Evolutionary conservation across 2,329 filamentous ascomycete genomes (phyloP).

Genomic region (Trichoderma asperellum): DNA sequence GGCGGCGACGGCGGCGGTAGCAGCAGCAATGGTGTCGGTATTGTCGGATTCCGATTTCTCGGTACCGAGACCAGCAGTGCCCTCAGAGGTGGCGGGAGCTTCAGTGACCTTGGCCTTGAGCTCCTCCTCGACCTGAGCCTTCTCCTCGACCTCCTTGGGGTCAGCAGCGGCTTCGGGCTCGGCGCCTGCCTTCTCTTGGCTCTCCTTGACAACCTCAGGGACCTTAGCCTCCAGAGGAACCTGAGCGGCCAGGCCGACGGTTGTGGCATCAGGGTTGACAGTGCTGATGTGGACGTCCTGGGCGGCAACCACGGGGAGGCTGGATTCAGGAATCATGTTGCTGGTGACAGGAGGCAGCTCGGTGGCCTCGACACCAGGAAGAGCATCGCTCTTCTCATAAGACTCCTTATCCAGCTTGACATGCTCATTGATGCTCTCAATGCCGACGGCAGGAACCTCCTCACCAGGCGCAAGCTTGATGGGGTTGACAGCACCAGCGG

Average conservation of each 20-base stretch:
- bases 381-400: conserved; percentile 78
- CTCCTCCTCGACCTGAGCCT: conserved; percentile 72
- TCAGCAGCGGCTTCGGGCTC: conserved; percentile 71
- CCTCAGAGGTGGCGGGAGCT: conserved; percentile 61
- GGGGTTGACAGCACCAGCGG: conserved; percentile 73
- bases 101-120: conserved; percentile 68
- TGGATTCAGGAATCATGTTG: conserved; percentile 80
- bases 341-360: conserved; percentile 58
- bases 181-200: conserved; percentile 67
- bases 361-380: conserved; percentile 51
- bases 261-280: conserved; percentile 63
- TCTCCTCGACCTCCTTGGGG: conserved; percentile 68
- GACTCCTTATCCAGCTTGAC: conserved; percentile 81
- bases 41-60: conserved; percentile 53
- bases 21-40: conserved; percentile 47
- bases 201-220: conserved; percentile 65
- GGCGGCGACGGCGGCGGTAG: conserved; percentile 40
- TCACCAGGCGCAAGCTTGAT: conserved; percentile 79
- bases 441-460: conserved; percentile 73
- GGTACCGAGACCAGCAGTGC: conserved; percentile 55
- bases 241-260: conserved; percentile 68
- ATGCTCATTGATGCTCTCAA: conserved; percentile 70
- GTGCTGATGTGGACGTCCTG: conserved; percentile 55
- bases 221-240: conserved; percentile 65
- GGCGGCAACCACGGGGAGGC: conserved; percentile 64